phyloP scores from a whole-genome alignment of 257 asterid species.

The Cruciata laevipes region DNA sequence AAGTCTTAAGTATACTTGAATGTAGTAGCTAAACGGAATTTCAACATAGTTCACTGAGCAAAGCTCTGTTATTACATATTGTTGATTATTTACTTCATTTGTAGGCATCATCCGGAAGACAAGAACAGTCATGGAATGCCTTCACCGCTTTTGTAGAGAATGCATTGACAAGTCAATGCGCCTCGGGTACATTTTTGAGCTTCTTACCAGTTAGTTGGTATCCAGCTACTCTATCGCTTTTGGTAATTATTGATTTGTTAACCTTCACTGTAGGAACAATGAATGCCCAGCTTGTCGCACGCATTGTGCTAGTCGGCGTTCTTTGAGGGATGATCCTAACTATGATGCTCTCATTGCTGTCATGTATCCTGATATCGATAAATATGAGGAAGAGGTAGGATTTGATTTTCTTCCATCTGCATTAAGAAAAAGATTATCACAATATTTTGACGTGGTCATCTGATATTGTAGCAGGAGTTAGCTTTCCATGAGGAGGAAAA shows the following conservation, averaged over 20 bases:
- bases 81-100: conserved; percentile 18
- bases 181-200: conserved; percentile 54
- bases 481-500: conserved; percentile 94
- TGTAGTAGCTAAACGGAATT: background rate
- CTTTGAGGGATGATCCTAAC: conserved; percentile 97
- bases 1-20: background rate
- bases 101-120: conserved; percentile 97
- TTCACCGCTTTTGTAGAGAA: conserved; percentile 98
- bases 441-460: conserved; percentile 21
- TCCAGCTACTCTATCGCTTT: conserved; percentile 9
- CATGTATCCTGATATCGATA: conserved; percentile 88
- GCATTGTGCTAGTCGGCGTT: conserved; percentile 99
- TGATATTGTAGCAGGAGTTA: conserved; percentile 53
- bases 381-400: conserved; percentile 90
- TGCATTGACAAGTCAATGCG: conserved; percentile 99
- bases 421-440: conserved; percentile 10
- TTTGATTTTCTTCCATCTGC: conserved; percentile 21
- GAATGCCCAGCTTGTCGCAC: conserved; percentile 99
- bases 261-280: conserved; percentile 60
- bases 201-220: conserved; percentile 16
- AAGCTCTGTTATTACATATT: conserved; percentile 13
- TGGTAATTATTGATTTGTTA: conserved; percentile 13
- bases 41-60: background rate
- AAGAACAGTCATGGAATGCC: conserved; percentile 99
- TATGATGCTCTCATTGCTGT: conserved; percentile 85